A percentile compares a stretch with the other conserved stretches of the same genome.
phyloP scores from a whole-genome alignment of 768 basidiomycete species.

The Podaxis sp. region DNA sequence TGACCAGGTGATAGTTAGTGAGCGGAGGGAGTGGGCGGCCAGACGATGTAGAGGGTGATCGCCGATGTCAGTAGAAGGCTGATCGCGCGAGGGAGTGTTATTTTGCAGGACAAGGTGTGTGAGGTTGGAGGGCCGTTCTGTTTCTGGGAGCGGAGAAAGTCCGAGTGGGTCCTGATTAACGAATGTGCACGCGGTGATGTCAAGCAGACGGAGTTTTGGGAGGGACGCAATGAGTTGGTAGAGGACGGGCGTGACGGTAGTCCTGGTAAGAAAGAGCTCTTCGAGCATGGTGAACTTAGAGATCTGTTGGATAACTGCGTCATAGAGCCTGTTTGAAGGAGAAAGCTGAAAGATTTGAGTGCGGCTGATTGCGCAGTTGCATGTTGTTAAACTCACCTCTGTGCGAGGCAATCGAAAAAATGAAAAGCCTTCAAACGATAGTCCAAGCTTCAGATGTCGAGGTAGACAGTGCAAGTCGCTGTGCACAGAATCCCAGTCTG shows the following conservation, averaged over 20 bases:
- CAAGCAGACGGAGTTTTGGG: constrained; percentile 26
- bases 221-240: constrained; percentile 25
- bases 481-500: constrained; percentile 24
- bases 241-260: constrained; percentile 24
- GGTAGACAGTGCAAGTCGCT: constrained; percentile 18
- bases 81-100: constrained; percentile 15
- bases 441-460: constrained; percentile 21
- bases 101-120: constrained; percentile 18
- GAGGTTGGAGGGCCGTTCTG: constrained; percentile 9
- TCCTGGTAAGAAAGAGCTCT: constrained; percentile 24
- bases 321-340: constrained; percentile 20
- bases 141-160: constrained; percentile 6
- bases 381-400: neutral
- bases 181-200: constrained; percentile 23
- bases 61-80: constrained; percentile 13
- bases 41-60: constrained; percentile 21
- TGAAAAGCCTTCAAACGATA: constrained; percentile 22
- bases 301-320: constrained; percentile 22
- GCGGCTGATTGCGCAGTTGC: neutral
- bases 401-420: neutral
- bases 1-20: constrained; percentile 19
- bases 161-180: constrained; percentile 14
- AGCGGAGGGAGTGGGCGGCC: constrained; percentile 15
- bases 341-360: constrained; percentile 7
- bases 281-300: constrained; percentile 24